Percentiles rank a stretch among this genome's conserved stretches.
Evolutionary conservation across 2,329 filamentous ascomycete genomes (phyloP).

Genomic region (Rugonectria rugulosa): DNA sequence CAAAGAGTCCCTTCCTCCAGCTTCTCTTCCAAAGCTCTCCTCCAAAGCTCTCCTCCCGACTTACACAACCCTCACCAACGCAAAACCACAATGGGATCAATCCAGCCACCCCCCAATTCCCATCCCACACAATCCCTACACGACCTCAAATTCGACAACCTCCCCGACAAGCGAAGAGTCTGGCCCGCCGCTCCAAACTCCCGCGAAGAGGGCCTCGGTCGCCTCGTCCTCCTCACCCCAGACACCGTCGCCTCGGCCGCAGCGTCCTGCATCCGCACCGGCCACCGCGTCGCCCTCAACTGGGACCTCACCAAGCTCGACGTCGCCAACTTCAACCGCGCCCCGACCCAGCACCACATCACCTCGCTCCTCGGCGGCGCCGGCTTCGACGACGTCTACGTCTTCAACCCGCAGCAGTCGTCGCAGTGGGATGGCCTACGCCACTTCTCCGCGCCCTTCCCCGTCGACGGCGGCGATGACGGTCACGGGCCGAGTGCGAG

Average conservation of each 20-base stretch:
- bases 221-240: slow-evolving; percentile 59
- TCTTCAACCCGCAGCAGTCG: slow-evolving; percentile 59
- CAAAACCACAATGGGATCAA: slow-evolving; percentile 10
- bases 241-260: slow-evolving; percentile 57
- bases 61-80: not conserved
- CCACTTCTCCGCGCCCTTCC: slow-evolving; percentile 55
- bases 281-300: slow-evolving; percentile 58
- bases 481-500: slow-evolving; percentile 40
- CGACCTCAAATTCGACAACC: slow-evolving; percentile 33
- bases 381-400: slow-evolving; percentile 59
- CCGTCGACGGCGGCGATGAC: slow-evolving; percentile 42
- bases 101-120: not conserved
- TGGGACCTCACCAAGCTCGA: slow-evolving; percentile 66
- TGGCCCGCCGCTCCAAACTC: slow-evolving; percentile 56
- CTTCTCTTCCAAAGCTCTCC: not conserved
- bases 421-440: slow-evolving; percentile 61
- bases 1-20: not conserved
- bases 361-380: slow-evolving; percentile 55
- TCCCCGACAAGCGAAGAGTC: slow-evolving; percentile 56
- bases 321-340: slow-evolving; percentile 60
- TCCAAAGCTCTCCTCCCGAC: not conserved
- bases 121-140: not conserved
- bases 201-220: slow-evolving; percentile 60
- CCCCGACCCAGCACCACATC: slow-evolving; percentile 58
- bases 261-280: slow-evolving; percentile 57